Base-by-base conservation (phyloP, 2,329 filamentous ascomycete species). In the Aciculosporium take region DNA sequence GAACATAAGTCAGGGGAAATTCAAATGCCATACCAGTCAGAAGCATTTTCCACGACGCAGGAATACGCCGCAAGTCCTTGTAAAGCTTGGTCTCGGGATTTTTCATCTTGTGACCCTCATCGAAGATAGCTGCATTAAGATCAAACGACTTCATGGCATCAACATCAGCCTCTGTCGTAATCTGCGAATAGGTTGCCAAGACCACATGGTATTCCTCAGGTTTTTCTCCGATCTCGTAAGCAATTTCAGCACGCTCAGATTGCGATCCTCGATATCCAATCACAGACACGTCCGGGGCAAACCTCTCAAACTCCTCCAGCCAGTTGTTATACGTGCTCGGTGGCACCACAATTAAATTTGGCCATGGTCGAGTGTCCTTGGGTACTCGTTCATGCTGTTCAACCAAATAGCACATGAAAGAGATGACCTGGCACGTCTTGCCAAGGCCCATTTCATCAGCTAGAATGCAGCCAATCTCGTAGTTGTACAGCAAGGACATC, bases 401-500 rank as follows among this genome's bases (percentile, higher is more conserved):
- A 13, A 84, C 77, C 21, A 98, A 67, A 52, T 94, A 81, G 13
- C 86, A 83, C 35, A 98, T 71, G 53, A 98, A 86, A 0, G 86
- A 79, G 50, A 98, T 94, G 46, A 96, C 86, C 55, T 98, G 89
- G 52, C 87, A 95, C 0, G 91, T 98, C 68, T 98, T 98, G 35
- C 91, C 91, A 31, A 89, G 67, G 39, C 84, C 91, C 91, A 98
- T 98, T 56, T 98, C 91, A 56, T 98, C 91, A 2, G 91, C 91
- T 15, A 98, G 68, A 43, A 98, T 96, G 47, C 87, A 89, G 35
- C 85, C 89, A 39, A 93, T 73, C 23, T 79, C 71, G 44, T 84
- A 79, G 40, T 79, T 71, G 63, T 86, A 94, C 12, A 98, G 71
- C 35, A 96, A 64, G 42, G 80, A 78, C 54, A 98, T 73, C 91